These are phyloP conservation scores for Endogone sp. DNA, from an alignment of 192 early-diverging fungal species.

Conservation along the genomic window DNA sequence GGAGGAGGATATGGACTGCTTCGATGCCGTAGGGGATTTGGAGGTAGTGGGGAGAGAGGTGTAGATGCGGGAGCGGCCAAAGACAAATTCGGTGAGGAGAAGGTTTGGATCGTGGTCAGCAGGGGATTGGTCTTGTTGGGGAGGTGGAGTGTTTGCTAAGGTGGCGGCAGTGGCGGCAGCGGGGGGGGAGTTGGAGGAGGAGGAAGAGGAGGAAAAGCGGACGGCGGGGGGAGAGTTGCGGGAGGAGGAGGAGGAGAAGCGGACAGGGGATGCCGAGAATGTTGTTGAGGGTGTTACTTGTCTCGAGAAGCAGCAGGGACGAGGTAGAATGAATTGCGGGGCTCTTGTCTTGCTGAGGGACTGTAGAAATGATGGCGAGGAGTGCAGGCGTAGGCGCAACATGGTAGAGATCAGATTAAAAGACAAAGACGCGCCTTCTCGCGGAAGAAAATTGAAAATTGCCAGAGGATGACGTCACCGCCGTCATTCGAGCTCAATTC, in stretches of 20 bases:
- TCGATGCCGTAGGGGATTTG: conserved; percentile 25
- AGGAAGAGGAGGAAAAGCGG: not conserved
- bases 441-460: no score
- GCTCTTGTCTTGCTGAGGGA: no score
- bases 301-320: not conserved
- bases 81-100: conserved; percentile 34
- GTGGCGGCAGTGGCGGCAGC: not conserved
- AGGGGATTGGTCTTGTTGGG: not conserved
- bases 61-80: conserved; percentile 38
- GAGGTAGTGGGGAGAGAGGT: conserved; percentile 33
- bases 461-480: no score
- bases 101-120: conserved; percentile 8
- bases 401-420: no score
- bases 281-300: not conserved
- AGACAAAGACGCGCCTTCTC: no score
- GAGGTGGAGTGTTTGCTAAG: not conserved
- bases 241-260: not conserved
- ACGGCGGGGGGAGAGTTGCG: not conserved
- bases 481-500: no score
- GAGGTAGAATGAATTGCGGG: no score
- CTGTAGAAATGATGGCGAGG: no score
- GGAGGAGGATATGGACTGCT: conserved; percentile 23
- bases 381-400: not conserved
- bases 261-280: no score
- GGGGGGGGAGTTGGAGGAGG: not conserved